These are phyloP conservation scores for Serendipita indica DNA, from an alignment of 768 basidiomycete species.

Conservation along the genomic window DNA sequence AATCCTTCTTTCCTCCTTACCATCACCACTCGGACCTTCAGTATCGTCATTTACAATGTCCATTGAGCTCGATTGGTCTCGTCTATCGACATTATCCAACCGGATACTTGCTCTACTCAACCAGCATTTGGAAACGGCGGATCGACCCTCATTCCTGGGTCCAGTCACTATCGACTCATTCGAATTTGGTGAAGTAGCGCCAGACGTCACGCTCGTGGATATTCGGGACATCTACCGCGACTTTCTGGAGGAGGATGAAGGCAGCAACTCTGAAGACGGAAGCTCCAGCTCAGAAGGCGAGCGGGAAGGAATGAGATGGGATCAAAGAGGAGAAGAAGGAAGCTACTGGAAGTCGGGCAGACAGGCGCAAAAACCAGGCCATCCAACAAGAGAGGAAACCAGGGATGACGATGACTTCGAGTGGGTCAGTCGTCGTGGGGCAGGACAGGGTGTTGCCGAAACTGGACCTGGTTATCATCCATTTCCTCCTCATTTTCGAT, in stretches of 20 bases:
- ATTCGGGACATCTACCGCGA: slow-evolving; percentile 87
- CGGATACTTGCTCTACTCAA: slow-evolving; percentile 65
- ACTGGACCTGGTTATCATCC: slow-evolving; percentile 48
- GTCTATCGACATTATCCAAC: slow-evolving; percentile 53
- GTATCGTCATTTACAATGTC: slow-evolving; percentile 43
- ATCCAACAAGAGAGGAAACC: slow-evolving; percentile 7
- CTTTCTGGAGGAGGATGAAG: slow-evolving; percentile 61
- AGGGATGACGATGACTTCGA: slow-evolving; percentile 69
- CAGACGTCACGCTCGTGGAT: slow-evolving; percentile 83
- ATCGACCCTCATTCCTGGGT: slow-evolving; percentile 88
- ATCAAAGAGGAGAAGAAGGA: neutral
- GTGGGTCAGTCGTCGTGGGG: slow-evolving; percentile 59
- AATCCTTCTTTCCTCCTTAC: no score
- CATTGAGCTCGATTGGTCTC: slow-evolving; percentile 86
- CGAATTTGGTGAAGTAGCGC: slow-evolving; percentile 70
- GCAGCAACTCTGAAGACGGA: slow-evolving; percentile 26
- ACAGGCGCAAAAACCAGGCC: neutral
- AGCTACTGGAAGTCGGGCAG: neutral
- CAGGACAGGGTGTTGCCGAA: slow-evolving; percentile 36
- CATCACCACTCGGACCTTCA: no score
- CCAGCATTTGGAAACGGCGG: slow-evolving; percentile 49
- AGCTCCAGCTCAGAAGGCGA: slow-evolving; percentile 27
- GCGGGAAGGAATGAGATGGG: neutral
- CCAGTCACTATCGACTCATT: slow-evolving; percentile 75
- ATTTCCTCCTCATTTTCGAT: slow-evolving; percentile 59